Base-by-base conservation (phyloP, 177 flowering plant species). In the Vitis hybrid region DNA sequence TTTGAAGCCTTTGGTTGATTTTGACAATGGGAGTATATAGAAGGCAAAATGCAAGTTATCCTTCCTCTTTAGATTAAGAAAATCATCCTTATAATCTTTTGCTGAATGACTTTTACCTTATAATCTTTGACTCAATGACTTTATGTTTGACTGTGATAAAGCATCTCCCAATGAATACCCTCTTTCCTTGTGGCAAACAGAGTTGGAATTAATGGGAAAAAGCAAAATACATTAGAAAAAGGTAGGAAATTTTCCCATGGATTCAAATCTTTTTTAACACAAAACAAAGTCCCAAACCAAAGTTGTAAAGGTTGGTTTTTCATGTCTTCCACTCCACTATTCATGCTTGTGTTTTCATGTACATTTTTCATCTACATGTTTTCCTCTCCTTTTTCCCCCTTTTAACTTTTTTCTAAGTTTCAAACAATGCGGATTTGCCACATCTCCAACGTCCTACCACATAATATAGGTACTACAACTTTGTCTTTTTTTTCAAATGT, bases 71-170 rank as follows among this genome's bases (percentile, higher is more conserved):
- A n/a, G n/a, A 56, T 13, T 58, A 14, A 57, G 60, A 57, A 57
- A 57, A 57, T 9, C 13, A 18, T 21, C 13, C 56, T 62, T 32
- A 13, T 61, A 5, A 6, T 23, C 48, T 70, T 26, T 26, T 26
- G 4, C 0, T 26, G 30, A 26, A 26, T 26, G 30, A 26, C 30
- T 26, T 26, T 26, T 26, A 26, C 30, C 30, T 26, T 26, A 26
- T 26, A 26, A 26, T 26, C 30, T 26, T 30, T 52, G 23, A 10
- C 30, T 34, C 51, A 52, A 54, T 72, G 65, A 64, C 72, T 68
- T 74, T 74, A 58, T 51, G 54, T 80, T 74, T 80, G 82, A 74
- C 82, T 62, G 76, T 68, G 82, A 67, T 76, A 74, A 80, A 80
- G 78, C 56, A 19, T 48, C 45, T 71, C 70, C 3, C 56, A 62